Percentiles rank a stretch among this genome's conserved stretches.
These are phyloP conservation scores for Picochlorum sp. DNA, from an alignment of 139 green algal species.

Conservation along the genomic window DNA sequence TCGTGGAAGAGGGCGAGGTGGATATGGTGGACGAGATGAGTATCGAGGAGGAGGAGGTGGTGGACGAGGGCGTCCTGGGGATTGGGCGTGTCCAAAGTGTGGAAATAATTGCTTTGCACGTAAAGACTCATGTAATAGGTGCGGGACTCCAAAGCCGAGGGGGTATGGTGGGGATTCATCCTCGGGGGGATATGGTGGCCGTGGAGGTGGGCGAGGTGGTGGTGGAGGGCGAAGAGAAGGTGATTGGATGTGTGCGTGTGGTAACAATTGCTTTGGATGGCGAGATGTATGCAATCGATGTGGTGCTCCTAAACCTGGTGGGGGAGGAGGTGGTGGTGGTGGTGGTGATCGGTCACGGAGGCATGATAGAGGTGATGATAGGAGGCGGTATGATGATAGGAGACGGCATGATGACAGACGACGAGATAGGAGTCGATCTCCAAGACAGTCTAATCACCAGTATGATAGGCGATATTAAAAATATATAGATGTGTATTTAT, in stretches of 20 bases:
- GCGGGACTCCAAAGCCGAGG: constrained; percentile 41
- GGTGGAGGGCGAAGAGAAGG: constrained; percentile 10
- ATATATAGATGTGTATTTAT: constrained; percentile 6
- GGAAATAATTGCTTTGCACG: constrained; percentile 75
- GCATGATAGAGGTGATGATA: background rate
- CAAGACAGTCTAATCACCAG: background rate
- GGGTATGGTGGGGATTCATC: constrained; percentile 4
- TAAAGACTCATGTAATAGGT: constrained; percentile 67
- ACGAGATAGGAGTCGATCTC: constrained; percentile 3
- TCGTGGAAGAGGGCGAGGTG: constrained; percentile 6
- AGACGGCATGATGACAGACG: background rate
- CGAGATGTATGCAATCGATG: constrained; percentile 69
- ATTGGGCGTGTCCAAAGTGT: constrained; percentile 73
- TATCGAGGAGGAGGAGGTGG: background rate
- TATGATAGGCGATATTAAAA: background rate
- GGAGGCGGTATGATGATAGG: background rate
- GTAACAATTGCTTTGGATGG: constrained; percentile 72
- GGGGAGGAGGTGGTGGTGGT: background rate
- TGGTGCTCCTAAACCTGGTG: constrained; percentile 39
- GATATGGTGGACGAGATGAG: constrained; percentile 7
- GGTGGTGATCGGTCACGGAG: background rate
- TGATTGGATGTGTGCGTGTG: constrained; percentile 76
- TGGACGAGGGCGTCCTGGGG: constrained; percentile 26
- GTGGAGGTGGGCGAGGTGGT: constrained; percentile 4
- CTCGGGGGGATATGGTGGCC: constrained; percentile 7